Base-by-base conservation (phyloP, 2,329 filamentous ascomycete species). In the Hypoxylon rubiginosum region DNA sequence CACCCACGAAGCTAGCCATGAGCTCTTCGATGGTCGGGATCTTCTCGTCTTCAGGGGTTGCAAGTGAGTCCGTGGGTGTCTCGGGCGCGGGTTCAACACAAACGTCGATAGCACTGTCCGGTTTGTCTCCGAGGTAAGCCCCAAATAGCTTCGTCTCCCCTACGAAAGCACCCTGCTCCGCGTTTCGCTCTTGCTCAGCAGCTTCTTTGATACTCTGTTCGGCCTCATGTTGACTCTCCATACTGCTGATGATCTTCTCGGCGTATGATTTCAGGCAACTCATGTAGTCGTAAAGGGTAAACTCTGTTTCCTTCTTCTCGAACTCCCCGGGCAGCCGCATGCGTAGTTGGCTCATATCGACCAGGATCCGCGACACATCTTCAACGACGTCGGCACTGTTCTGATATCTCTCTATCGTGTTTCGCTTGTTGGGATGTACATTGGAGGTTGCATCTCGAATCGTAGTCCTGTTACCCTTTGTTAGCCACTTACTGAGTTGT, bases 261-360 rank as follows among this genome's bases (percentile, higher is more conserved):
- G 79, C 79, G 79, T 92, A 92, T 69, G 90, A 87, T 6, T 90
- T 90, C 5, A 94, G 85, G 0, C 90, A 87, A 74, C 92, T 90
- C 65, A 90, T 84, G 66, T 91, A 89, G 21, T 86, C 90, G 62
- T 90, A 89, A n/a, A 89, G 86, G 3, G 85, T 88, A 1, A 89
- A 88, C 66, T 92, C 88, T 58, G 91, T 89, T n/a, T 90, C 86
- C 78, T 88, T 89, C 66, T 86, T 86, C 73, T 88, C 89, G 75
- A 92, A 74, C 34, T 80, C 77, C n/a, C 70, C 62, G n/a, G 78
- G 74, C 5, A 81, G 53, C 19, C 74, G 71, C 17, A 71, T 67
- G 9, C 76, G 73, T 6, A 80, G 64, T 19, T 77, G 72, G 53
- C 73, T 72, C 70, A 82, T 79, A 50, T 79, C 75, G 15, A 76